Conservation (phyloP, 805 yeast genomes). For the Hanseniaspora thailandica region DNA sequence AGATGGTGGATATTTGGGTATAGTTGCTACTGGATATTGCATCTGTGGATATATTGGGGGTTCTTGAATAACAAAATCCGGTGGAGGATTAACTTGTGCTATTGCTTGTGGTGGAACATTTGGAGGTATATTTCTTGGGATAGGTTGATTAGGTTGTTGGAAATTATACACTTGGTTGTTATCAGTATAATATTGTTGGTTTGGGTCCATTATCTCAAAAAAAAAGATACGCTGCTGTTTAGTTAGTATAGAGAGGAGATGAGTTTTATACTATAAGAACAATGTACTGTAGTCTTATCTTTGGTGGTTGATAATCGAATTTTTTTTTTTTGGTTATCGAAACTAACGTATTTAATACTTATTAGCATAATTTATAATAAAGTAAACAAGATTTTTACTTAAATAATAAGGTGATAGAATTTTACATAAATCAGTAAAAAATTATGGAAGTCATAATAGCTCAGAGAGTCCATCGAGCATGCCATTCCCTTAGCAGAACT, state of each 20-base stretch:
- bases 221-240: no score
- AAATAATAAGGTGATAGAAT: no score
- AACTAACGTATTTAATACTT: no score
- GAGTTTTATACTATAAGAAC: neutral
- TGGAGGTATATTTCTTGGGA: neutral
- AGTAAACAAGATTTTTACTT: no score
- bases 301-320: neutral
- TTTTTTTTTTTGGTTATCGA: no score
- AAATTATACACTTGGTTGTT: neutral
- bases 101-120: neutral
- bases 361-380: no score
- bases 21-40: neutral
- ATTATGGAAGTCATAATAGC: no score
- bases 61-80: neutral
- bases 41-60: neutral
- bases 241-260: neutral
- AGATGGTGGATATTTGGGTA: neutral
- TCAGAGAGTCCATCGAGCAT: no score
- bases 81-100: no score
- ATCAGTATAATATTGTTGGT: neutral
- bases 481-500: no score
- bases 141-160: neutral
- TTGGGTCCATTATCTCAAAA: neutral
- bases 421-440: no score
- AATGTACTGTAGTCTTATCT: neutral